These are phyloP conservation scores for Wickerhamomyces sp. DNA, from an alignment of 1,139 yeast species.

Conservation along the genomic window DNA sequence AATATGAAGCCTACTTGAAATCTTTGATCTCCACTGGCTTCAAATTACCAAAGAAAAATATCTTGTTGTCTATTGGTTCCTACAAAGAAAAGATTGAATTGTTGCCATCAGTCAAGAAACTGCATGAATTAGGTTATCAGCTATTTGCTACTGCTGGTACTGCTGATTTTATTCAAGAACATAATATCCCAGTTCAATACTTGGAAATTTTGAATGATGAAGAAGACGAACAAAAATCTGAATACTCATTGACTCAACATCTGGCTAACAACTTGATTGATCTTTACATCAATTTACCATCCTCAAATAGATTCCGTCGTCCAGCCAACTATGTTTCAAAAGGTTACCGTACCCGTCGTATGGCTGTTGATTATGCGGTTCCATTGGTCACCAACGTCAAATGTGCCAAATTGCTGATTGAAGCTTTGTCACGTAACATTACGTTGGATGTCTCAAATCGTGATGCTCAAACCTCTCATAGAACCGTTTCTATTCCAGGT, in stretches of 20 bases:
- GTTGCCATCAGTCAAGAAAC: conserved; percentile 78
- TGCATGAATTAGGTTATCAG: conserved; percentile 80
- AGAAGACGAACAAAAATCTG: conserved; percentile 78
- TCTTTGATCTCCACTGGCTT: conserved; percentile 93
- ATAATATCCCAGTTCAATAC: conserved; percentile 89
- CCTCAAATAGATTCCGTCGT: conserved; percentile 95
- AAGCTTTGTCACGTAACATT: conserved; percentile 76
- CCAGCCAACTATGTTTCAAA: conserved; percentile 97
- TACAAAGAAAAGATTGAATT: conserved; percentile 93
- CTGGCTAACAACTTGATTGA: conserved; percentile 96
- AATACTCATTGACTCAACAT: conserved; percentile 93
- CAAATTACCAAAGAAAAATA: conserved; percentile 91
- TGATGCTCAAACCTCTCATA: conserved; percentile 91
- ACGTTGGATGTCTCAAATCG: conserved; percentile 64
- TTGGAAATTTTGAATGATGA: conserved; percentile 76
- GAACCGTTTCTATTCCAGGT: conserved; percentile 78
- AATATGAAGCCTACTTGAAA: conserved; percentile 95
- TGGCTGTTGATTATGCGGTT: conserved; percentile 98
- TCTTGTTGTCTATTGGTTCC: conserved; percentile 93
- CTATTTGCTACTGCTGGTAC: conserved; percentile 98
- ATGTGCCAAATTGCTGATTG: conserved; percentile 92
- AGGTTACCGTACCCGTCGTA: conserved; percentile 98
- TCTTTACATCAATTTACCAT: conserved; percentile 92
- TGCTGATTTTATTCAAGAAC: conserved; percentile 96
- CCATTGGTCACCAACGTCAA: conserved; percentile 97